Evolutionary conservation across 2,329 filamentous ascomycete genomes (phyloP), one percentile per base, ranked within the genome.

Genomic region (Aureobasidium sp.): DNA sequence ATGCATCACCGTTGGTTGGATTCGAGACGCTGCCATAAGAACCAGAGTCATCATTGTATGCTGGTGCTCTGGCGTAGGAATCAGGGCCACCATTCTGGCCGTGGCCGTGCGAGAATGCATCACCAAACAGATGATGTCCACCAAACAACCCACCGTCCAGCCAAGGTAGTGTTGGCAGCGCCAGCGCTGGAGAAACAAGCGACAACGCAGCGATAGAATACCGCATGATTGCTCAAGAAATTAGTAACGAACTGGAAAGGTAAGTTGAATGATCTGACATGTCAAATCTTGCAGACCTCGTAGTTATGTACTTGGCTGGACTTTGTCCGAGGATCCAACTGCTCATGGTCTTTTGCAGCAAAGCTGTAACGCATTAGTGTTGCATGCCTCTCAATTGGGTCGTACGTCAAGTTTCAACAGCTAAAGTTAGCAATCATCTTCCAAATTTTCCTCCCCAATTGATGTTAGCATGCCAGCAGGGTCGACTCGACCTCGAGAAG

Each of bases 361-460:
- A 48, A 48, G 25, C 42, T 37, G 55, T 59, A 48, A 59, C 55
- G 55, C 55, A 48, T 59, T 39, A 59, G 55, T 59, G 55, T 59
- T 59, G 55, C 55, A 59, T 59, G 34, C 42, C 39, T 17, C 52
- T 25, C 27, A 22, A n/a, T 17, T 48, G 31, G 15, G 31, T 15
- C 31, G 20, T 47, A 48, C 12, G 44, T 59, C 55, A 29, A 59
- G 55, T 59, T 59, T 59, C 55, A 34, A 59, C 31, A 17, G 42
- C 34, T 29, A 48, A 39, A 39, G 20, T 25, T 59, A 42, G 55
- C 22, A 29, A 39, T 48, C 4, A 2, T 29, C 27, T 34, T 3
- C 20, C 12, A 12, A 9, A 27, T 25, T 27, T 15, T 48, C n/a
- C 20, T 12, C 29, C 6, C 29, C 3, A 25, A 41, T 20, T 11